phyloP scores from a whole-genome alignment of 495 filamentous ascomycete genomes.

The Polyplosphaeria fusca region DNA sequence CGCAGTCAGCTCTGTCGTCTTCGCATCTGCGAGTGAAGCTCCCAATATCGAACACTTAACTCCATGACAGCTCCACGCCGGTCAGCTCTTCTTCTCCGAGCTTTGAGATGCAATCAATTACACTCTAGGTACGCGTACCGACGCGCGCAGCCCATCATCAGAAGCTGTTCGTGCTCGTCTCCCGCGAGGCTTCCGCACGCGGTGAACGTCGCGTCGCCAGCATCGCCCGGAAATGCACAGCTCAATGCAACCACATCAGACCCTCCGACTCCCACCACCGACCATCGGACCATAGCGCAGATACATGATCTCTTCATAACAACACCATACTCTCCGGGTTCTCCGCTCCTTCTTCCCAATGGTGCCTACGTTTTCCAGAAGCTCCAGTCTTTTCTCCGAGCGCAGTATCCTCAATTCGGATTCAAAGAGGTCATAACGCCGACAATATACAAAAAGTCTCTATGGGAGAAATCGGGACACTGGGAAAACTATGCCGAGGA shows the following conservation, averaged over 20 bases:
- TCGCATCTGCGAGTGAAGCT: not conserved
- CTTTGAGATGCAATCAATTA: not conserved
- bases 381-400: slow-evolving; percentile 76
- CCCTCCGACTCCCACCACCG: slow-evolving; percentile 40
- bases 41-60: slow-evolving; percentile 1
- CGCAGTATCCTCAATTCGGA: slow-evolving; percentile 82
- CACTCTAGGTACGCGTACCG: not conserved
- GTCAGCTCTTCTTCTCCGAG: not conserved
- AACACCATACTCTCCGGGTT: slow-evolving; percentile 78
- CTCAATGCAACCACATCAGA: slow-evolving; percentile 31
- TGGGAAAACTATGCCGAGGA: slow-evolving; percentile 93
- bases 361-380: slow-evolving; percentile 86
- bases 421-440: slow-evolving; percentile 91
- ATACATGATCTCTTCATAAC: slow-evolving; percentile 76
- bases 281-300: slow-evolving; percentile 70
- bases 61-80: slow-evolving; percentile 22
- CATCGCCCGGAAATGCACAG: not conserved
- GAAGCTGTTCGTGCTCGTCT: slow-evolving; percentile 28
- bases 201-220: slow-evolving; percentile 8
- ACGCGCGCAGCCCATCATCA: not conserved
- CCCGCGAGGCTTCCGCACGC: slow-evolving; percentile 4
- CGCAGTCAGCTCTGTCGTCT: too few species aligned
- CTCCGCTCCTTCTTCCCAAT: slow-evolving; percentile 82
- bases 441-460: slow-evolving; percentile 85
- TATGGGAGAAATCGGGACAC: slow-evolving; percentile 88